These are phyloP conservation scores for Herpotrichia juniperi DNA, from an alignment of 2,329 filamentous ascomycete genomes.

Conservation along the genomic window DNA sequence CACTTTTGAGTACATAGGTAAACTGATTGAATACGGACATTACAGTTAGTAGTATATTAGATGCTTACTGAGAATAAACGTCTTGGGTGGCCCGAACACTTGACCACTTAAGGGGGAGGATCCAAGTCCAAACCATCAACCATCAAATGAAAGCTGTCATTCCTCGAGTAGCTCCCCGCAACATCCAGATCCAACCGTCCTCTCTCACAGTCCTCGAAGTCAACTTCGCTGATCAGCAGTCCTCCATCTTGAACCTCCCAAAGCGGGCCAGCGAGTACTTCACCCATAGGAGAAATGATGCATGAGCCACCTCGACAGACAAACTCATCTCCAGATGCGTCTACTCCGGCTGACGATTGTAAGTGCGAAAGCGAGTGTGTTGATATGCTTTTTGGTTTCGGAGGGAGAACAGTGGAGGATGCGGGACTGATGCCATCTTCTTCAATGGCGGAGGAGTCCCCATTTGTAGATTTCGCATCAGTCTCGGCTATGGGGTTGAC, in stretches of 20 bases:
- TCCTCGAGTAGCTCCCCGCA: slow-evolving; percentile 83
- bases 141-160: slow-evolving; percentile 65
- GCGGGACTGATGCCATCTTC: slow-evolving; percentile 25
- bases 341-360: slow-evolving; percentile 7
- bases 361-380: slow-evolving; percentile 3
- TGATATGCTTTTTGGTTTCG: not conserved
- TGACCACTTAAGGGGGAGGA: slow-evolving; percentile 57
- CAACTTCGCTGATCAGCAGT: slow-evolving; percentile 74
- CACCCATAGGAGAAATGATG: slow-evolving; percentile 79
- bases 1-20: too few relatives aligned
- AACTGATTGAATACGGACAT: too few relatives aligned
- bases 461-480: slow-evolving; percentile 14
- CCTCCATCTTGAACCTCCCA: slow-evolving; percentile 77
- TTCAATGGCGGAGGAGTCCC: slow-evolving; percentile 33
- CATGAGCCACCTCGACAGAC: slow-evolving; percentile 79
- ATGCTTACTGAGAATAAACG: too few relatives aligned
- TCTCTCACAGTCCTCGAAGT: slow-evolving; percentile 85
- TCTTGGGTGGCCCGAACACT: too few relatives aligned
- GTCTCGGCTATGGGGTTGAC: slow-evolving; percentile 20
- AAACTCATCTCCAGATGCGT: slow-evolving; percentile 54
- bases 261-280: slow-evolving; percentile 79
- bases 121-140: slow-evolving; percentile 66
- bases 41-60: too few relatives aligned
- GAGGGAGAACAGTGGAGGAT: slow-evolving; percentile 11
- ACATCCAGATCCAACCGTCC: slow-evolving; percentile 84